Conservation (phyloP, 805 yeast species). For the Myxozyma neglecta region DNA sequence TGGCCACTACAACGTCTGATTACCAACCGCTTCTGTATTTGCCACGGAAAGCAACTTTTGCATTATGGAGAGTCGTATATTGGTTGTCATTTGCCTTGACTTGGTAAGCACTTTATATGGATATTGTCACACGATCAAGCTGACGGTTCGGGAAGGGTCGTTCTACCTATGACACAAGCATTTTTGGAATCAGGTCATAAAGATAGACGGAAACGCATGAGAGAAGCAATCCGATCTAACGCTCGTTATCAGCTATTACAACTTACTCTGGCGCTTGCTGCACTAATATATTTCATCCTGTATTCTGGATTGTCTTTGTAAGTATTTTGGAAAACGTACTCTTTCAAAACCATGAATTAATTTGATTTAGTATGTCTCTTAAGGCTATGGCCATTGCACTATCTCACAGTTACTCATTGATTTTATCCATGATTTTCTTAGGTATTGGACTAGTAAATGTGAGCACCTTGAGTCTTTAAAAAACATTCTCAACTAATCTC, state of each 20-base stretch:
- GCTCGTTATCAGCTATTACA: slow-evolving; percentile 61
- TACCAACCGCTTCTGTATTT: slow-evolving; percentile 49
- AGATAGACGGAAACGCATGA: slow-evolving; percentile 48
- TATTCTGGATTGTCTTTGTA: slow-evolving; percentile 54
- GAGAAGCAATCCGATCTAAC: slow-evolving; percentile 58
- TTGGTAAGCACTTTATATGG: slow-evolving; percentile 47
- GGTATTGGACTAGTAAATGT: slow-evolving; percentile 71
- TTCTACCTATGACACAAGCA: slow-evolving; percentile 71
- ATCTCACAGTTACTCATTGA: slow-evolving; percentile 73
- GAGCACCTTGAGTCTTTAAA: not conserved
- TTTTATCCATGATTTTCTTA: slow-evolving; percentile 78
- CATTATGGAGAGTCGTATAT: slow-evolving; percentile 71
- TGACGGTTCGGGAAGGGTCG: slow-evolving; percentile 34
- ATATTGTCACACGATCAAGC: not conserved
- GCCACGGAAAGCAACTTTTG: slow-evolving; percentile 50
- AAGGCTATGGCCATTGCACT: slow-evolving; percentile 70
- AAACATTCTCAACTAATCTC: not conserved
- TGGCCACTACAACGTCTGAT: slow-evolving; percentile 54
- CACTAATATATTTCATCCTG: slow-evolving; percentile 58
- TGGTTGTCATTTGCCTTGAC: slow-evolving; percentile 81
- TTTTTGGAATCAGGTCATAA: slow-evolving; percentile 70
- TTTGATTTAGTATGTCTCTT: slow-evolving; percentile 44
- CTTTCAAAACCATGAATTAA: not conserved
- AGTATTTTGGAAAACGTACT: not conserved
- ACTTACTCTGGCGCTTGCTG: slow-evolving; percentile 53